Evolutionary conservation across 2,329 filamentous ascomycete species (phyloP), one percentile per base, ranked within the genome.

Genomic region (Rosellinia necatrix): DNA sequence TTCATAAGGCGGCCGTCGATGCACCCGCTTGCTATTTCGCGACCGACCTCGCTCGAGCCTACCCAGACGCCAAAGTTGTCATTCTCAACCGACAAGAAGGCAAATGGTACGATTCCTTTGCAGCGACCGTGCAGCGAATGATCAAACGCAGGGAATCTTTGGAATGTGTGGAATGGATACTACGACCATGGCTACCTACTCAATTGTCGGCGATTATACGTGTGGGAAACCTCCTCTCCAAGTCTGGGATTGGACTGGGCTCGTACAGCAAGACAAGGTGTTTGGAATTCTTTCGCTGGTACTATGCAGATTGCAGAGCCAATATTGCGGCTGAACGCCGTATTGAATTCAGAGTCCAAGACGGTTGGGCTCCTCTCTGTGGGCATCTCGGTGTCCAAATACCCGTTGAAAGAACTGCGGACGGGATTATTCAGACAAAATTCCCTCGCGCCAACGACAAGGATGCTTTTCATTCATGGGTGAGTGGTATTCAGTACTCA

Each of bases 41-140:
- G 10, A 50, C 40, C n/a, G 57, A 64, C 32, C 55, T 66, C 13
- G 51, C 57, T 34, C 30, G 44, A 24, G 54, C 56, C n/a, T 63
- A 63, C 47, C 61, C 61, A 1, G 22, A 60, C 8, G 59, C 59
- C 4, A 61, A 63, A 47, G 61, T 63, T 1, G 22, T 63, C 1
- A 61, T 63, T 17, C 56, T 63, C 25, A 62, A 57, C 42, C 59
- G 61, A 6, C 53, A 60, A 13, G 51, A 53, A 4, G 59, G 62
- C 29, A 54, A 52, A n/a, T 63, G 61, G 61, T 60, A 62, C 44
- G 27, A 15, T 3, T 63, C 61, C 19, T 56, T 63, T 27, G 25
- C 35, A 13, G 47, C 56, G 1, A 63, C 53, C 2, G 56, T 63
- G 9, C 60, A 62, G 42, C 17, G 24, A 7, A 35, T 61, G 27